Evolutionary conservation across 345 rosid genomes (phyloP).

Genomic region (Acer saccharum): DNA sequence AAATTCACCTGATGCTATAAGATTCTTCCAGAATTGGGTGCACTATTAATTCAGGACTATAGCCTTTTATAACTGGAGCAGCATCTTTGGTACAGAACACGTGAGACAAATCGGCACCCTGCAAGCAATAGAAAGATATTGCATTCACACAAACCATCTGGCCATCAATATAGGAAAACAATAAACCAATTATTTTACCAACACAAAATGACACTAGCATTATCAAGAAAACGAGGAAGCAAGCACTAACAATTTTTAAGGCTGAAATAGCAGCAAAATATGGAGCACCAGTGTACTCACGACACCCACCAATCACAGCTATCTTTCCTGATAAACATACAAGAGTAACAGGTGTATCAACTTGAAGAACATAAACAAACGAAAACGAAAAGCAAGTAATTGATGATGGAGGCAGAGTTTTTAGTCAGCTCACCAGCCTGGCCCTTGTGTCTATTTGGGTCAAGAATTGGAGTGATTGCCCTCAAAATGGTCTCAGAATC

Average conservation of each 20-base stretch:
- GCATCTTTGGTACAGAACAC: constrained; percentile 98
- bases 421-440: constrained; percentile 71
- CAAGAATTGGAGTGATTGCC: constrained; percentile 64
- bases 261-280: constrained; percentile 99
- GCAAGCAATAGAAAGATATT: constrained; percentile 8
- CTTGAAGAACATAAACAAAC: not conserved
- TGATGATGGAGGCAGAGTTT: not conserved
- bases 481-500: constrained; percentile 69
- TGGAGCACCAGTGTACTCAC: constrained; percentile 98
- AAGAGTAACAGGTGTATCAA: constrained; percentile 1
- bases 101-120: constrained; percentile 98
- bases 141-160: constrained; percentile 15
- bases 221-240: not conserved
- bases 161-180: not conserved
- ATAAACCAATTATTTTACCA: not conserved
- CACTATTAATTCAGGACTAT: constrained; percentile 94
- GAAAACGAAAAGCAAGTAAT: not conserved
- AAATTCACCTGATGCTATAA: constrained; percentile 60
- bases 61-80: constrained; percentile 89
- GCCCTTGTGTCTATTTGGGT: constrained; percentile 74
- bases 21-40: constrained; percentile 93
- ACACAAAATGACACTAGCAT: not conserved
- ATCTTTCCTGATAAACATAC: constrained; percentile 60
- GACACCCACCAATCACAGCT: constrained; percentile 95
- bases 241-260: constrained; percentile 65